Base-by-base conservation (phyloP, 1,284 basidiomycete species). In the Wolfiporia cocos region DNA sequence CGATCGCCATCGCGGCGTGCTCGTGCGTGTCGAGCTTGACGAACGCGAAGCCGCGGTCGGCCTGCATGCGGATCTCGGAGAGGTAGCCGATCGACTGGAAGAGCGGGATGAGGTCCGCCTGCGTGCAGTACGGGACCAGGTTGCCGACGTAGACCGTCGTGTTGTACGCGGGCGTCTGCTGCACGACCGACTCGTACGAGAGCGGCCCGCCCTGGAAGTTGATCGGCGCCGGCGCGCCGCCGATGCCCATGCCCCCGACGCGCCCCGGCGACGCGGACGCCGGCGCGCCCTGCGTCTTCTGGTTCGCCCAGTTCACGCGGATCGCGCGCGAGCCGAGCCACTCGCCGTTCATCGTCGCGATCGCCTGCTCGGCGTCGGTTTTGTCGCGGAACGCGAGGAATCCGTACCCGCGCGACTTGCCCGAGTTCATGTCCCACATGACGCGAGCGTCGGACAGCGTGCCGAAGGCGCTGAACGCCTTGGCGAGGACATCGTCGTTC, bases 341-440 rank as follows among this genome's bases (percentile, higher is more conserved):
- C 73, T 99, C 95, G 43, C 96, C 96, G 59, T 99, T 98, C 94
- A 98, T 98, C 41, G 93, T 92, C 23, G 88, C 87, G 60, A 98
- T 99, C 36, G 95, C 94, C 63, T 95, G 91, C 63, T 98, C 94
- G 22, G 96, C 96, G 58, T 99, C 95, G 40, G 90, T 87, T 69
- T 94, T 94, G 71, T 96, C 92, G 53, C 92, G 81, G 75, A 93
- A 92, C 10, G 90, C 90, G 50, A 93, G 79, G 74, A 95, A 94
- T 46, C 90, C 90, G 61, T 93, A 96, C 32, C 92, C 90, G 55
- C 90, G 83, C 60, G 90, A 95, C 71, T 97, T 97, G 52, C 95
- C 94, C 44, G 92, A 96, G 71, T 94, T 95, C 90, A 96, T 94
- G 65, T 99, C 95, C 92, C 95, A 98, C 94, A 99, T 99, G 53